Percentiles rank a stretch among this genome's conserved stretches.
Evolutionary conservation across 345 rosid genomes (phyloP).

Genomic region (Physaria fendleri): DNA sequence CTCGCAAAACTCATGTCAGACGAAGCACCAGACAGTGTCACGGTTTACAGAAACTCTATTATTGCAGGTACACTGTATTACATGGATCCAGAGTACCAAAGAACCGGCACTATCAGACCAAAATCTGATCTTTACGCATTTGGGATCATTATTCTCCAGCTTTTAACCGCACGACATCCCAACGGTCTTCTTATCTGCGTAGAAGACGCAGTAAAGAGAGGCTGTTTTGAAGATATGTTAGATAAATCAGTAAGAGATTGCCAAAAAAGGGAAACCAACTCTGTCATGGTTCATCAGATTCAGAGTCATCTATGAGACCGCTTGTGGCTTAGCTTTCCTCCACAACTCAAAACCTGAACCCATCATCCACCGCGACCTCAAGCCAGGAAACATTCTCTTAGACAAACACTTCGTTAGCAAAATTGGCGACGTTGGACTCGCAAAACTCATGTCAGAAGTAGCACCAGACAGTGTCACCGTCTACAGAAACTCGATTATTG

Average conservation of each 20-base stretch:
- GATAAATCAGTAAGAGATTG: slow-evolving; percentile 46
- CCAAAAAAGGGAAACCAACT: slow-evolving; percentile 47
- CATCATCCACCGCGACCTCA: slow-evolving; percentile 76
- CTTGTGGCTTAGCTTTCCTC: slow-evolving; percentile 76
- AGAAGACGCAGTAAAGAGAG: slow-evolving; percentile 55
- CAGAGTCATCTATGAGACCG: slow-evolving; percentile 67
- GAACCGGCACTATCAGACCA: slow-evolving; percentile 83
- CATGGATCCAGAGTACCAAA: slow-evolving; percentile 89
- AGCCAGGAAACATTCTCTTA: slow-evolving; percentile 72
- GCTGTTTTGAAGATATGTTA: slow-evolving; percentile 50
- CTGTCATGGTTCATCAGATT: slow-evolving; percentile 83
- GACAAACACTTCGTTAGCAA: slow-evolving; percentile 72
- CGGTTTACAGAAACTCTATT: slow-evolving; percentile 56
- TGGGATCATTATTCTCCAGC: slow-evolving; percentile 66
- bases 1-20: slow-evolving; percentile 79
- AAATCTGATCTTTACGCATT: slow-evolving; percentile 86
- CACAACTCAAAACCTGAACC: slow-evolving; percentile 94
- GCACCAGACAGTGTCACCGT: slow-evolving; percentile 65
- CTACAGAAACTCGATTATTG: slow-evolving; percentile 58
- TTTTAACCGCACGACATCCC: slow-evolving; percentile 55
- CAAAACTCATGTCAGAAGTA: slow-evolving; percentile 66
- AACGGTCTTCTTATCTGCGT: slow-evolving; percentile 51
- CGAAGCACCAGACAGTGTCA: slow-evolving; percentile 59
- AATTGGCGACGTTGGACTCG: slow-evolving; percentile 88
- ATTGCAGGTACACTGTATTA: slow-evolving; percentile 73